Base-by-base conservation (phyloP, 148 eudicot species). In the Camellia granthamiana region DNA sequence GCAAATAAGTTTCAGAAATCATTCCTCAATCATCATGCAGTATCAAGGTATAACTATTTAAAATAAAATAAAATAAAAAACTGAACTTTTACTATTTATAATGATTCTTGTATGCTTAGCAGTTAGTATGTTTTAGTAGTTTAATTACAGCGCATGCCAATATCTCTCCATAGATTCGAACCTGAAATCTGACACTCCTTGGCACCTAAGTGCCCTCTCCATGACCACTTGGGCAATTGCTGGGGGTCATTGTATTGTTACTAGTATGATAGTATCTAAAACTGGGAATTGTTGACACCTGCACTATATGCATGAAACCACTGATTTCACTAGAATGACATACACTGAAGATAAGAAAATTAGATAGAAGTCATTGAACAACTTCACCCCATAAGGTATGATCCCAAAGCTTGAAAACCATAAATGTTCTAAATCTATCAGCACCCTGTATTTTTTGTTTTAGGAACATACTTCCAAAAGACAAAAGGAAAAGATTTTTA, bases 321-420 rank as follows among this genome's bases (percentile, higher is more conserved):
- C 58, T 49, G 52, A 49, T 49, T 55, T 55, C 58, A 7, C 0
- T 0, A 55, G 58, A 55, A 55, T 11, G 0, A 55, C 8, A 55
- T 11, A 55, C 11, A 55, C 3, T 55, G 58, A 55, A 55, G 58
- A 55, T 55, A 0, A 49, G 7, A 60, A 60, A 19, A 16, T 1
- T n/a, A 15, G 38, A 30, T 30, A 30, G 38, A 30, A 30, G 38
- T 30, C 38, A 30, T 52, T 69, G 10, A 9, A 69, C 6, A 44
- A 69, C 13, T 43, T 43, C 18, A 11, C 21, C 18, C 2, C 8
- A 0, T 23, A 63, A 68, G 72, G 51, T 19, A 69, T 54, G 61
- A 73, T 51, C 46, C 10, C 61, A 38, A 54, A 71, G 56, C 74
- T n/a, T 71, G 76, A 73, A 52, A 54, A 23, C 61, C 42, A 49